Evolutionary conservation across 2,329 filamentous ascomycete species (phyloP).

Genomic region (Penicillium sp.): DNA sequence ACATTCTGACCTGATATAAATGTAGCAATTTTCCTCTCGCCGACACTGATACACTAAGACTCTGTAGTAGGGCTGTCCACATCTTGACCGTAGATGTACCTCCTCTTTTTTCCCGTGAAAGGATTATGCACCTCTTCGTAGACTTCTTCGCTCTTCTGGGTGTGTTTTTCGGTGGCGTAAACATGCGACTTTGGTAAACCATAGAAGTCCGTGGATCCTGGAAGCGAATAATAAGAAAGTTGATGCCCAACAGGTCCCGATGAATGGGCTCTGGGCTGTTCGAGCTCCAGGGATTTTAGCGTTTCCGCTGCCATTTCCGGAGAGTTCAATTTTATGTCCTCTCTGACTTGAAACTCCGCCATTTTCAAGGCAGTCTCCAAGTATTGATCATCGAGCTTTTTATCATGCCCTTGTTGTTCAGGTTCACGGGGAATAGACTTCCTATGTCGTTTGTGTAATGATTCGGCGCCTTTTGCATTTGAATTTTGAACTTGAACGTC

Average conservation of each 20-base stretch:
- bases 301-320: too few species aligned
- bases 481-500: neutral
- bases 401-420: neutral
- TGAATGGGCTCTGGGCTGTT: neutral
- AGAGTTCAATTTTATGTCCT: neutral
- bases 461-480: neutral
- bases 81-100: constrained; percentile 1
- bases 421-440: neutral
- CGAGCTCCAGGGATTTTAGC: neutral
- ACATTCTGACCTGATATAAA: too few species aligned
- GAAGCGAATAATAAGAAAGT: too few species aligned
- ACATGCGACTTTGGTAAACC: neutral
- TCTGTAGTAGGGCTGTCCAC: too few species aligned
- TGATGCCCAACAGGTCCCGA: too few species aligned
- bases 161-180: neutral
- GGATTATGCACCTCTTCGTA: constrained; percentile 9
- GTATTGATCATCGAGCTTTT: neutral
- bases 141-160: neutral
- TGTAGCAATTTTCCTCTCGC: too few species aligned
- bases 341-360: neutral
- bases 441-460: neutral
- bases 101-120: constrained; percentile 5
- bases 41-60: too few species aligned
- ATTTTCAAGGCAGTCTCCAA: neutral
- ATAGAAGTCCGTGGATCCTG: neutral